Conservation (phyloP, 2,329 filamentous ascomycete species). For the Stagonosporopsis cucurbitacearum region DNA sequence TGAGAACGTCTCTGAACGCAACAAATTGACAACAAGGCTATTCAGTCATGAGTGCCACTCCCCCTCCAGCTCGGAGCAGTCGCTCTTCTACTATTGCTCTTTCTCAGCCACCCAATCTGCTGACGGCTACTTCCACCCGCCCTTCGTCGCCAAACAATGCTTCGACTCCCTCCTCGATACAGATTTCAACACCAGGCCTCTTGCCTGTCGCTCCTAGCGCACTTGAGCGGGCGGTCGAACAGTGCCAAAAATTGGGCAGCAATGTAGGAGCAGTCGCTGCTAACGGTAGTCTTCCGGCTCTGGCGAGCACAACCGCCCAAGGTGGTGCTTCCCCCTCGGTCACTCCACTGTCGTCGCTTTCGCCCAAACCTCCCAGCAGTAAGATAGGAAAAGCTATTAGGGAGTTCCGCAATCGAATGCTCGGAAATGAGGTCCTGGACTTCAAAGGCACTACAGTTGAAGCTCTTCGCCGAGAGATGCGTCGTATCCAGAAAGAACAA, state of each 20-base stretch:
- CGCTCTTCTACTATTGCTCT: constrained; percentile 19
- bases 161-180: constrained; percentile 5
- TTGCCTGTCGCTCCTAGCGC: background rate
- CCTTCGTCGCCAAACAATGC: constrained; percentile 7
- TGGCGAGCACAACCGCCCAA: background rate
- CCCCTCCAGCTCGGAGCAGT: constrained; percentile 12
- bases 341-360: background rate
- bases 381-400: background rate
- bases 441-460: background rate
- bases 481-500: background rate
- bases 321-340: background rate
- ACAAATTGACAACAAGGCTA: background rate
- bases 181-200: background rate
- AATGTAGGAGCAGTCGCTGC: background rate
- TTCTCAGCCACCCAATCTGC: constrained; percentile 24
- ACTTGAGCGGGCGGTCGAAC: background rate
- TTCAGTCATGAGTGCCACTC: background rate
- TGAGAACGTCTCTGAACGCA: background rate
- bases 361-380: background rate
- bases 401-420: background rate
- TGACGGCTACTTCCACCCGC: background rate
- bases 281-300: background rate
- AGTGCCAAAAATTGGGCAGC: background rate
- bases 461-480: background rate
- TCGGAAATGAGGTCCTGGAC: background rate